Evolutionary conservation across 805 yeast genomes (phyloP), one percentile per base, ranked within the genome.

Genomic region (Kregervanrija fluxuum): DNA sequence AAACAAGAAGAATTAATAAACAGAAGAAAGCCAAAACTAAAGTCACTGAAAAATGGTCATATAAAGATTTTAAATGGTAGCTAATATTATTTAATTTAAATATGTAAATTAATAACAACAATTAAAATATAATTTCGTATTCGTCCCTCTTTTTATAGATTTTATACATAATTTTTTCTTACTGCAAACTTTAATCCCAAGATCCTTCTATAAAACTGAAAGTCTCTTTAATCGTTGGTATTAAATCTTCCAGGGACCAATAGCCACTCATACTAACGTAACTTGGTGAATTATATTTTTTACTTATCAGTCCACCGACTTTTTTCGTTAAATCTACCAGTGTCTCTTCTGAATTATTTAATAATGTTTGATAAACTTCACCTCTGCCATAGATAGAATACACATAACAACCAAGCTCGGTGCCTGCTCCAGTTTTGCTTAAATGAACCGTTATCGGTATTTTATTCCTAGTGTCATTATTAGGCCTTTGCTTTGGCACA

Each of bases 11-110:
- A 33, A 79, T 77, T 46, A 73, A 71, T 52, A 79, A 77, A 62
- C 77, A 70, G 62, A 77, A 83, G 60, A 82, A 77, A 61, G 83
- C 82, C 58, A 73, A 79, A 54, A 82, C 75, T 47, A 87, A 84
- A 71, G 66, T 84, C 49, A 85, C 95, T 30, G 96, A 91, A 64
- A 91, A 90, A 67, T 88, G 95, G 95, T 76, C 90, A 32, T 86
- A 85, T 68, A 91, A 91, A 69, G 95, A 91, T 66, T 86, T 85
- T 59, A 82, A 82, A 66, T 82, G 70, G 56, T 51, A 13, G 16
- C 33, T 32, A 31, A 31, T 31, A 33, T 33, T 37, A 11, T 36
- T 14, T 15, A 30, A 10, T 12, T 36, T 37, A 14, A 34, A 36
- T 32, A 10, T 32, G 11, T 33, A 22, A 33, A 16, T 33, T 8